These are phyloP conservation scores for Citrus inodora DNA, from an alignment of 345 rosid genomes.

Conservation along the genomic window DNA sequence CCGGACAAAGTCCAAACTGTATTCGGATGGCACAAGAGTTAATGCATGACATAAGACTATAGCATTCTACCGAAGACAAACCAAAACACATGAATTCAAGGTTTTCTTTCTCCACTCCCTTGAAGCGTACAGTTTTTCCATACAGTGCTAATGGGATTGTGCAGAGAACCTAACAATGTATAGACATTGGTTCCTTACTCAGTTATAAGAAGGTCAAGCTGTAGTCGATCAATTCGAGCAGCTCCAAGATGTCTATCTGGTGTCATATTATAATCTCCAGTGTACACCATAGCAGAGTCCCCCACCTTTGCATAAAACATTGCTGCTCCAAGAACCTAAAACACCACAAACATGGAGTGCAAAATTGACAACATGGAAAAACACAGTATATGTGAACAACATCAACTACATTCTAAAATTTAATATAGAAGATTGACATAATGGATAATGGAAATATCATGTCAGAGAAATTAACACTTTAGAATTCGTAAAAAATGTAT, in stretches of 20 bases:
- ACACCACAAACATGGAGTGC: conserved; percentile 6
- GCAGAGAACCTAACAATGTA: neutral
- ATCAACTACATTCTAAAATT: neutral
- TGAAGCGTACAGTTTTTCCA: neutral
- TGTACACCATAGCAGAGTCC: conserved; percentile 81
- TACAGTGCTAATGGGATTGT: neutral
- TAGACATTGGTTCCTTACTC: conserved; percentile 50
- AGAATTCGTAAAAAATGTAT: neutral
- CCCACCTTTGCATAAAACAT: conserved; percentile 97
- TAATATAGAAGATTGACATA: neutral
- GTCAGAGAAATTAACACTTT: neutral
- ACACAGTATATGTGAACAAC: neutral
- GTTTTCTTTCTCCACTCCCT: neutral
- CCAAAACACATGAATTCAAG: neutral
- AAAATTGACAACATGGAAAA: neutral
- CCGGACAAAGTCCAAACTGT: neutral
- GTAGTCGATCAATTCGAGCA: conserved; percentile 81
- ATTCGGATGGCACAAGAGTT: neutral
- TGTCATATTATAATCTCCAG: conserved; percentile 98
- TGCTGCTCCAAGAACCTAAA: conserved; percentile 96
- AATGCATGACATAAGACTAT: neutral
- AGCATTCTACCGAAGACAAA: neutral
- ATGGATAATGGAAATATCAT: neutral
- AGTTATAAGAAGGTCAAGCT: conserved; percentile 85
- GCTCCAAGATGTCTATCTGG: conserved; percentile 99